A percentile compares a stretch with the other conserved stretches of the same genome.
These are phyloP conservation scores for Oidiodendron maius DNA, from an alignment of 495 filamentous ascomycete genomes.

Conservation along the genomic window DNA sequence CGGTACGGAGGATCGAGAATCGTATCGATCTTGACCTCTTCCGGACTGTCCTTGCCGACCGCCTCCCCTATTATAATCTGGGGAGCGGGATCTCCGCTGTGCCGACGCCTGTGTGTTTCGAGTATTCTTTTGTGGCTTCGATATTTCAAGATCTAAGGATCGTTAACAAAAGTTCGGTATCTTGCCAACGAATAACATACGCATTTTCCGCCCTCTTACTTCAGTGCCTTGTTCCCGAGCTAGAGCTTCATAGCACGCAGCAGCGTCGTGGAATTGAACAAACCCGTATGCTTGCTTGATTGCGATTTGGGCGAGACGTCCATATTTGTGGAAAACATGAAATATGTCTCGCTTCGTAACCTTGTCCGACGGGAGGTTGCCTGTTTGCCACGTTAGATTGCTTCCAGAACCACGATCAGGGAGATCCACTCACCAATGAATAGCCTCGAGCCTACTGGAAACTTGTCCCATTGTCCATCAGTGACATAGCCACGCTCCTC, in stretches of 20 bases:
- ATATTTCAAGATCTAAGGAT: slow-evolving; percentile 80
- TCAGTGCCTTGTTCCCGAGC: slow-evolving; percentile 70
- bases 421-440: slow-evolving; percentile 78
- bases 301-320: slow-evolving; percentile 87
- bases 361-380: slow-evolving; percentile 87
- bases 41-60: slow-evolving; percentile 24
- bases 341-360: slow-evolving; percentile 93
- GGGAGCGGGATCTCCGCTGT: slow-evolving; percentile 59
- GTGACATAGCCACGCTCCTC: slow-evolving; percentile 75
- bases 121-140: slow-evolving; percentile 78
- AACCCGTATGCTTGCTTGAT: slow-evolving; percentile 98
- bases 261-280: slow-evolving; percentile 80
- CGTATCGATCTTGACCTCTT: slow-evolving; percentile 25
- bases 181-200: slow-evolving; percentile 49
- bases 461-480: slow-evolving; percentile 91
- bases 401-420: neutral
- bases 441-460: slow-evolving; percentile 76
- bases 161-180: slow-evolving; percentile 1
- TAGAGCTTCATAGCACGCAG: slow-evolving; percentile 67
- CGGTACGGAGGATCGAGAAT: slow-evolving; percentile 12
- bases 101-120: slow-evolving; percentile 32
- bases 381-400: slow-evolving; percentile 37
- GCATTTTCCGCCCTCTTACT: slow-evolving; percentile 80
- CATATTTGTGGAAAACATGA: slow-evolving; percentile 79
- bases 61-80: slow-evolving; percentile 53